These are phyloP conservation scores for Colletotrichum chrysophilum DNA, from an alignment of 2,329 filamentous ascomycete genomes.

Conservation along the genomic window DNA sequence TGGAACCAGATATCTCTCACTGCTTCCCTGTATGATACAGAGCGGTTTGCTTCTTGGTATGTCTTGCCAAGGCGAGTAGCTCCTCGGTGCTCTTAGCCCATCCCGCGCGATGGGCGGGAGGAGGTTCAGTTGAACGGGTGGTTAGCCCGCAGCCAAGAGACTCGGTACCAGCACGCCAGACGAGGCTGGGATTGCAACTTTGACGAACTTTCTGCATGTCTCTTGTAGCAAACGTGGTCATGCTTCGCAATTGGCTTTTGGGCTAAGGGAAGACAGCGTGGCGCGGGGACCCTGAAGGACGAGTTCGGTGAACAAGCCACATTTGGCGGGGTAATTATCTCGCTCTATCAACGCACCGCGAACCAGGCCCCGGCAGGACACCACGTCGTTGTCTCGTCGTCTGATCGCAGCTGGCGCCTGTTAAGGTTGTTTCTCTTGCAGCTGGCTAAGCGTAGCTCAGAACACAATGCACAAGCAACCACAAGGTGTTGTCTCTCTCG, in stretches of 20 bases:
- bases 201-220: neutral
- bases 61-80: neutral
- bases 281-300: slow-evolving; percentile 4
- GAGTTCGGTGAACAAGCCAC: slow-evolving; percentile 10
- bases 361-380: neutral
- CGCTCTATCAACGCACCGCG: neutral
- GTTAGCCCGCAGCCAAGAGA: slow-evolving; percentile 15
- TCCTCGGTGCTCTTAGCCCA: neutral
- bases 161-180: slow-evolving; percentile 21
- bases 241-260: neutral
- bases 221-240: neutral
- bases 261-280: neutral
- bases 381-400: neutral
- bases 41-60: neutral
- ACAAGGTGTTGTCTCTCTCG: neutral
- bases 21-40: neutral
- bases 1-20: neutral
- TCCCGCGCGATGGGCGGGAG: neutral
- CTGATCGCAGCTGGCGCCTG: neutral
- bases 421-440: neutral
- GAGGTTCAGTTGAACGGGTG: neutral
- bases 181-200: slow-evolving; percentile 19
- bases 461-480: neutral
- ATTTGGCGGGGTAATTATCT: slow-evolving; percentile 15
- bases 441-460: neutral